Evolutionary conservation across 306 rosid genomes (phyloP).

Genomic region (Glycine tomentella): DNA sequence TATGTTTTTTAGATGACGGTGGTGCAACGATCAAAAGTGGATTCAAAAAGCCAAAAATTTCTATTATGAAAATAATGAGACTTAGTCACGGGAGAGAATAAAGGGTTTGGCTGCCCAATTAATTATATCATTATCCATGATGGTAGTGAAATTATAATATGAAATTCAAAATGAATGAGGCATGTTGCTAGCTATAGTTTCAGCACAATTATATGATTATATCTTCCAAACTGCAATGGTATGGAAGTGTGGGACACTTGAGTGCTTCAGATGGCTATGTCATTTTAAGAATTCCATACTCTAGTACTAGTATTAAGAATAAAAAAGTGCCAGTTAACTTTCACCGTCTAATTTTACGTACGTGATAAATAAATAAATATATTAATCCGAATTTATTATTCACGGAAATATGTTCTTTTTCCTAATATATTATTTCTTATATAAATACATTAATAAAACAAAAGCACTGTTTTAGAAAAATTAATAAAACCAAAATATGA

Average conservation of each 20-base stretch:
- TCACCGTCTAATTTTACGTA: no score
- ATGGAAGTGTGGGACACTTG: neutral
- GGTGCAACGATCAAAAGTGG: no score
- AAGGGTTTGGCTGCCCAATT: constrained; percentile 8
- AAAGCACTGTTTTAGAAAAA: no score
- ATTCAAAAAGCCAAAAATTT: neutral
- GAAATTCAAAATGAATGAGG: neutral
- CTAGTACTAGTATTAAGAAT: no score
- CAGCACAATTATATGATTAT: constrained; percentile 11
- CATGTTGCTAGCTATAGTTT: neutral
- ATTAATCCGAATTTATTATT: no score
- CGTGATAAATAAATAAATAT: no score
- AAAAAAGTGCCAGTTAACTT: no score
- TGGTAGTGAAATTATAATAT: no score
- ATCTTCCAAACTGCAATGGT: neutral
- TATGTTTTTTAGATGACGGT: neutral
- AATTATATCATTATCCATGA: neutral
- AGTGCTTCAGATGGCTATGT: neutral
- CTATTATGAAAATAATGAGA: constrained; percentile 11
- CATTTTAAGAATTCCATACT: neutral
- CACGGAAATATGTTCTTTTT: no score
- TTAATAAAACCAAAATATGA: no score
- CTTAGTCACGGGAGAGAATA: neutral
- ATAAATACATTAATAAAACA: no score
- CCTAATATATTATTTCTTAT: no score